A percentile compares a stretch with the other conserved stretches of the same genome.
phyloP scores from a whole-genome alignment of 1,284 basidiomycete species.

The Sporisorium sorghi region DNA sequence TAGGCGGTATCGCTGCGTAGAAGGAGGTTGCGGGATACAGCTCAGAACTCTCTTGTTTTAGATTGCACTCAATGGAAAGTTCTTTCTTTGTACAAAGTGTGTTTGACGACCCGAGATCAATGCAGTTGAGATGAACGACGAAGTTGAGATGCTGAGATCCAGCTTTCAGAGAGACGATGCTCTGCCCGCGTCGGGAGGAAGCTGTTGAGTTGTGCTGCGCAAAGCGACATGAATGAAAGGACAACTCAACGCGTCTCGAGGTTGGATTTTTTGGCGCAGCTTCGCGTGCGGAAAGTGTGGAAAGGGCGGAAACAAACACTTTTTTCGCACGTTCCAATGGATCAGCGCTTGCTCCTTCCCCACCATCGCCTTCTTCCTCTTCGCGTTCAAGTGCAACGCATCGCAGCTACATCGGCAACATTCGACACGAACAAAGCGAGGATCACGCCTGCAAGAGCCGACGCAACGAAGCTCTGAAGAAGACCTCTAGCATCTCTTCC shows the following conservation, averaged over 20 bases:
- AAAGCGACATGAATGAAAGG: neutral
- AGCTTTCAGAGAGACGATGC: neutral
- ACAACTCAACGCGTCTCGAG: conserved; percentile 20
- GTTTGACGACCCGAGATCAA: neutral
- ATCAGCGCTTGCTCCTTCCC: neutral
- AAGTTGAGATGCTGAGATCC: neutral
- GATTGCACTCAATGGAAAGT: neutral
- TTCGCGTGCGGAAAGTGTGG: conserved; percentile 7
- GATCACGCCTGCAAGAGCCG: neutral
- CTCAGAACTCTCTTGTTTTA: too few species aligned
- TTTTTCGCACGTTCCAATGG: conserved; percentile 3
- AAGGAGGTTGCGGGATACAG: too few species aligned
- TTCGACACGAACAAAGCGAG: neutral
- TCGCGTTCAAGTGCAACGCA: neutral
- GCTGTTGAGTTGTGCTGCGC: neutral
- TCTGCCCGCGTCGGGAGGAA: too few species aligned
- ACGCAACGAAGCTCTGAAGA: neutral
- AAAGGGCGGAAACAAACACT: conserved; percentile 2
- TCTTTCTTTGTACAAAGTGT: neutral
- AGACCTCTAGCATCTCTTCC: neutral
- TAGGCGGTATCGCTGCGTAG: too few species aligned
- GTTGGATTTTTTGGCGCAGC: neutral
- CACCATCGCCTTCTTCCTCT: neutral
- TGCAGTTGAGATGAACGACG: neutral
- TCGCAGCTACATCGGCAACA: neutral